Evolutionary conservation across 108 stramenopile species (phyloP).

Genomic region (Skeletonema costatum): DNA sequence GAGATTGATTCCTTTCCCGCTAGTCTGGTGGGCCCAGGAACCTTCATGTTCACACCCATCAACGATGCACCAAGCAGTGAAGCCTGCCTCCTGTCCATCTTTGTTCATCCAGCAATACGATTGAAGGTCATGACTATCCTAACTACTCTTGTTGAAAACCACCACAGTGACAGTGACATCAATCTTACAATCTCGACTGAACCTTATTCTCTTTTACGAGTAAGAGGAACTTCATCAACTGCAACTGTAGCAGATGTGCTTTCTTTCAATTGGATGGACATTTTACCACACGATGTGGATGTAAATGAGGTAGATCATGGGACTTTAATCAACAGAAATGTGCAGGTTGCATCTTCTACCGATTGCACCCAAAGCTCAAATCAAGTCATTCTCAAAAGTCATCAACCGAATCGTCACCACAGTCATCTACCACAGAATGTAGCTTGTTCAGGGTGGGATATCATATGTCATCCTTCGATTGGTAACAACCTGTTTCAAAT

Average conservation of each 20-base stretch:
- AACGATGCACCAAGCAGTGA: background rate
- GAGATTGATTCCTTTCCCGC: conserved; percentile 35
- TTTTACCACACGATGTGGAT: background rate
- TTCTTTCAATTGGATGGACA: background rate
- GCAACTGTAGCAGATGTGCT: conserved; percentile 19
- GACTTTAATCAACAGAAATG: conserved; percentile 19
- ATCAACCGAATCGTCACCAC: conserved; percentile 27
- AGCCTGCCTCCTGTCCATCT: conserved; percentile 17
- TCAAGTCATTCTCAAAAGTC: conserved; percentile 31
- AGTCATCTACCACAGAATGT: conserved; percentile 53
- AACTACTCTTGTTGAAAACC: background rate
- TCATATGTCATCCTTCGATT: conserved; percentile 52
- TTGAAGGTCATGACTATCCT: conserved; percentile 13
- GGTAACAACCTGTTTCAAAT: conserved; percentile 54
- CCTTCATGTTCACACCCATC: conserved; percentile 27
- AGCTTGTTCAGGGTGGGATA: conserved; percentile 69
- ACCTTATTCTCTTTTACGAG: conserved; percentile 34
- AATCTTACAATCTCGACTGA: conserved; percentile 18
- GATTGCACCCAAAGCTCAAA: conserved; percentile 7
- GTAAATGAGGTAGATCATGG: conserved; percentile 18
- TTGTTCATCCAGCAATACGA: conserved; percentile 44
- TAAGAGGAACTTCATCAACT: conserved; percentile 29
- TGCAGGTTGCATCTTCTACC: conserved; percentile 2
- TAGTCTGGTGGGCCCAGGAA: conserved; percentile 37
- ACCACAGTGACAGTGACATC: background rate